phyloP scores from a whole-genome alignment of 345 rosid species.

The Clausena lansium region DNA sequence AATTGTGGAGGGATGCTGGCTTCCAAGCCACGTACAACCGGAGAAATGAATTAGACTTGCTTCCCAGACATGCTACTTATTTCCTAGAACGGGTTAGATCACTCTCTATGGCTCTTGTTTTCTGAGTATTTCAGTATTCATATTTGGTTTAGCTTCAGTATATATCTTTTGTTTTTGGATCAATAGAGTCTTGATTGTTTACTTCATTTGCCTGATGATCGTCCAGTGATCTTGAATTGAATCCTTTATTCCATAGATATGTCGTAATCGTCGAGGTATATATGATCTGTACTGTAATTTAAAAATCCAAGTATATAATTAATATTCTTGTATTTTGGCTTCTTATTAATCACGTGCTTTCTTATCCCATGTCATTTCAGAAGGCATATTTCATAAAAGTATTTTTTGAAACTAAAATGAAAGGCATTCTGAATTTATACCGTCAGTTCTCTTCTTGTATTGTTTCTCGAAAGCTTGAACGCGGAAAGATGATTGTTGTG shows the following conservation, averaged over 20 bases:
- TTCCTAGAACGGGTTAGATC: slow-evolving; percentile 76
- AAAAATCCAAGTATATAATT: not conserved
- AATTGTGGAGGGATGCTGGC: slow-evolving; percentile 70
- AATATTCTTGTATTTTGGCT: not conserved
- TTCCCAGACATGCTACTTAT: slow-evolving; percentile 74
- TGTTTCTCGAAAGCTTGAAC: not conserved
- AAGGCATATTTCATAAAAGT: not conserved
- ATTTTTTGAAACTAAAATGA: not conserved
- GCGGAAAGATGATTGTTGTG: not conserved
- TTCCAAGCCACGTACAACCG: slow-evolving; percentile 78
- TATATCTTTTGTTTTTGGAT: not conserved
- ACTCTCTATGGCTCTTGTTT: slow-evolving; percentile 6
- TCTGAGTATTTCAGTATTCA: not conserved
- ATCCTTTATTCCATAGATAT: not conserved
- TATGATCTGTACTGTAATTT: not conserved
- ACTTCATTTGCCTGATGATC: not conserved
- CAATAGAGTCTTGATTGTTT: not conserved
- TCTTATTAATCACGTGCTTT: not conserved
- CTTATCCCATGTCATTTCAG: not conserved
- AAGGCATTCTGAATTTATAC: not conserved
- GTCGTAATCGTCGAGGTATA: too few species aligned
- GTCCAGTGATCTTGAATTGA: not conserved
- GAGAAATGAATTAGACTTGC: slow-evolving; percentile 59
- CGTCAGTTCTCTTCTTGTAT: not conserved
- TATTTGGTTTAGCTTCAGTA: not conserved